A percentile compares a stretch with the other conserved stretches of the same genome.
These are phyloP conservation scores for Solanum lycopersicoides DNA, from an alignment of 257 asterid species.

Conservation along the genomic window DNA sequence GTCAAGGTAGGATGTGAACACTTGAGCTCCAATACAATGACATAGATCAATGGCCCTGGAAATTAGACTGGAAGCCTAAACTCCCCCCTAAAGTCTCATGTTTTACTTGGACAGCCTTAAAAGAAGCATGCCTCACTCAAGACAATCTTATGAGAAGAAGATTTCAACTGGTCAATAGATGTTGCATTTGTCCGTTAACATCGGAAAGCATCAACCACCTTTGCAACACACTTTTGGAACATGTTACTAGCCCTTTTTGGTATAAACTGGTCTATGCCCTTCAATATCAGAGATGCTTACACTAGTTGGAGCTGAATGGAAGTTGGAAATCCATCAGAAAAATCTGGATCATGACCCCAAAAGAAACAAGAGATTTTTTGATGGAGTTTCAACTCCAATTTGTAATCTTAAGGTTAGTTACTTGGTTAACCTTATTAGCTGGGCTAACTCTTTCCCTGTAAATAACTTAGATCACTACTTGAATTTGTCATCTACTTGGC, in stretches of 20 bases:
- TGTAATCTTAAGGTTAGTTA: background rate
- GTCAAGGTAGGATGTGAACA: background rate
- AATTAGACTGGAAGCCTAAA: background rate
- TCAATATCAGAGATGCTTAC: background rate
- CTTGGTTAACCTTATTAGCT: background rate
- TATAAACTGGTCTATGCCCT: background rate
- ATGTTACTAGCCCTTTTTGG: background rate
- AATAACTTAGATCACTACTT: background rate
- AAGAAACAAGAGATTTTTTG: background rate
- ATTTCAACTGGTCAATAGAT: background rate
- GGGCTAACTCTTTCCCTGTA: background rate
- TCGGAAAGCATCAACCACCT: background rate
- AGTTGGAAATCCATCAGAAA: background rate
- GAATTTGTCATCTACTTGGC: background rate
- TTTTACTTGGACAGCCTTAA: background rate
- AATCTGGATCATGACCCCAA: background rate
- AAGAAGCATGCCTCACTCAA: background rate
- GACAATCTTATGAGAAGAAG: background rate
- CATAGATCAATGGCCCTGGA: background rate
- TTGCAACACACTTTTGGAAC: background rate
- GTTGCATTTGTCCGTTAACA: background rate
- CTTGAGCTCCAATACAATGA: background rate
- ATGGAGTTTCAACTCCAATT: background rate
- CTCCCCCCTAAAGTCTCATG: background rate
- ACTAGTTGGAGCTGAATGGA: background rate